Base-by-base conservation (phyloP, 768 basidiomycete species). In the Suillus luteus region DNA sequence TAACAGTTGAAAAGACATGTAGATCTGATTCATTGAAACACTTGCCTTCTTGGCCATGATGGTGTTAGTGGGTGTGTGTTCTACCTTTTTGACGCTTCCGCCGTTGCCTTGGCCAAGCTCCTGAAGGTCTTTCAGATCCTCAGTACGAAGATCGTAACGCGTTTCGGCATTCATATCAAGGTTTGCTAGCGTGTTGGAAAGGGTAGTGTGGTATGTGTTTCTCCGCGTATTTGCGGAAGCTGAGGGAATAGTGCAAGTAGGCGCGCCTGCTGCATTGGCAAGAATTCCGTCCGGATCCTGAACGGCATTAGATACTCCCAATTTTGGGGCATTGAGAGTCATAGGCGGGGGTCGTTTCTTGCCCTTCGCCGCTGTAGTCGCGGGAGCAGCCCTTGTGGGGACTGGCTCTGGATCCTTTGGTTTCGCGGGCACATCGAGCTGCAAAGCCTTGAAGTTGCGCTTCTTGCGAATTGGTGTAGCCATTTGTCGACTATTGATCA, bases 11-110 rank as follows among this genome's bases (percentile, higher is more conserved):
- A 59, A 15, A 48, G 9, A 52, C 1, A 19, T 59, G 11, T 40
- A 22, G 35, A 3, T 37, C 5, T 8, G 37, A 61, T 12, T 22
- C 57, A 46, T 11, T 14, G n/a, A 35, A 1, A 10, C 41, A 76
- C 88, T 63, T 71, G 90, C 97, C 87, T 99, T 99, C 81, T 97
- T 96, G 5, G 97, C 97, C 96, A 99, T 99, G 69, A 95, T 85
- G 17, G 88, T 94, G 44, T 90, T 89, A 38, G 95, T 93, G 14
- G 95, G 95, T 15, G 86, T 82, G 73, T 99, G 97, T 76, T 96
- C 88, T 19, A 97, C 96, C 78, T 92, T 93, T 77, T 95, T 95
- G 55, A 99, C 97, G 61, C 96, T 97, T 61, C 97, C 97, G 1
- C 97, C 96, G 72, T 99, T 99, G 4, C 97, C 97, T 68, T 93